These are phyloP conservation scores for Puccinia horiana DNA, from an alignment of 1,284 basidiomycete species.

Conservation along the genomic window DNA sequence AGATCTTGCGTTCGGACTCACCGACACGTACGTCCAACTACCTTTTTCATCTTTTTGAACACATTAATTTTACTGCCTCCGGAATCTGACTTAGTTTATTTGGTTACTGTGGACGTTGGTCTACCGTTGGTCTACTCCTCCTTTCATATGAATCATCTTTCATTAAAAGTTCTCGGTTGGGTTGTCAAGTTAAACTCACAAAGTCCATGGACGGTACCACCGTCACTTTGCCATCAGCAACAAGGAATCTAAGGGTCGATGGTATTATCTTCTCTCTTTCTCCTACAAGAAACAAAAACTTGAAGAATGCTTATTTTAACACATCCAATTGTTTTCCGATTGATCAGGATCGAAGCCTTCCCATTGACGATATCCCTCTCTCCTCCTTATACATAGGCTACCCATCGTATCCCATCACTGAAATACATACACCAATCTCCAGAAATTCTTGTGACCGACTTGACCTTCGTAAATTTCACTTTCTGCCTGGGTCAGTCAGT, in stretches of 20 bases:
- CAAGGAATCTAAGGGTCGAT: slow-evolving; percentile 95
- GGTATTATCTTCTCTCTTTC: slow-evolving; percentile 63
- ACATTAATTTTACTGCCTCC: not conserved
- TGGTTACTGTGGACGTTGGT: not conserved
- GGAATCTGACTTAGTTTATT: not conserved
- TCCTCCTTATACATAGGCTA: not conserved
- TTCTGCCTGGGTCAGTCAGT: too few species aligned
- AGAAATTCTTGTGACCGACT: too few species aligned
- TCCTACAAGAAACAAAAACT: not conserved
- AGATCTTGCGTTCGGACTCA: slow-evolving; percentile 94
- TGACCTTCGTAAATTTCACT: too few species aligned
- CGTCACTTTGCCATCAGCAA: slow-evolving; percentile 84
- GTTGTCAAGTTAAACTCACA: slow-evolving; percentile 78
- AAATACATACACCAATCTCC: too few species aligned
- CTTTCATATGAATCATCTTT: not conserved
- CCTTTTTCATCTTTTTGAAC: slow-evolving; percentile 2
- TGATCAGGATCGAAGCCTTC: slow-evolving; percentile 17
- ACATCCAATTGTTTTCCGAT: not conserved
- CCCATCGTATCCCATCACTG: not conserved
- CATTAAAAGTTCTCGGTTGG: slow-evolving; percentile 63
- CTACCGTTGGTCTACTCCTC: not conserved
- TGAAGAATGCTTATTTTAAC: not conserved
- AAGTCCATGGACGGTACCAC: slow-evolving; percentile 81
- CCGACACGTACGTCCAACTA: slow-evolving; percentile 73
- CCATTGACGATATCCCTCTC: not conserved